Percentiles rank a stretch among this genome's conserved stretches.
Conservation (phyloP, 129 eudicot genomes). For the Helianthus annuus region DNA sequence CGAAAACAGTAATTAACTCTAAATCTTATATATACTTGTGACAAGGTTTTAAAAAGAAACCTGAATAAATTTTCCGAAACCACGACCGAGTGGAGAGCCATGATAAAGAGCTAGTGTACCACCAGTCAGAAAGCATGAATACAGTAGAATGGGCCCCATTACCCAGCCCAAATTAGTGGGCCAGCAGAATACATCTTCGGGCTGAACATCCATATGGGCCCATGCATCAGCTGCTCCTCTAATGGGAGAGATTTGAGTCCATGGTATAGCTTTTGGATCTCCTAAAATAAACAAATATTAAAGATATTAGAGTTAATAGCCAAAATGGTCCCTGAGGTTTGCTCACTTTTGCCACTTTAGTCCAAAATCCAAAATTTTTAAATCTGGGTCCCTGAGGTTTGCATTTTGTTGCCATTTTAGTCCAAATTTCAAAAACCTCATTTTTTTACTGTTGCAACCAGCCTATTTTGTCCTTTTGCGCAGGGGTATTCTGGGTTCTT, state of each 20-base stretch:
- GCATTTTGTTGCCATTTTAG: no score
- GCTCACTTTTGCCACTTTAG: no score
- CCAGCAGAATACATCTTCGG: slow-evolving; percentile 82
- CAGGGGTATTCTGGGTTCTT: no score
- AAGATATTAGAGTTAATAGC: no score
- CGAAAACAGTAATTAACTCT: no score
- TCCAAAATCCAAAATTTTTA: no score
- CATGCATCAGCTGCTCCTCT: slow-evolving; percentile 77
- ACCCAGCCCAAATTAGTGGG: slow-evolving; percentile 99
- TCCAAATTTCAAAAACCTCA: no score
- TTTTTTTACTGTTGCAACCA: no score
- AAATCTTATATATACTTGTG: slow-evolving; percentile 12
- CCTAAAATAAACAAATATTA: slow-evolving; percentile 43
- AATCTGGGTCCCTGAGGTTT: no score
- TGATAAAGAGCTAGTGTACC: slow-evolving; percentile 90
- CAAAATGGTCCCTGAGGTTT: no score
- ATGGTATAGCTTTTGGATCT: slow-evolving; percentile 98
- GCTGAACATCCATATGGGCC: slow-evolving; percentile 62
- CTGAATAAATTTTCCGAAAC: slow-evolving; percentile 91
- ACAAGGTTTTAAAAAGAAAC: slow-evolving; percentile 36
- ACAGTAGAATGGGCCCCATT: slow-evolving; percentile 83
- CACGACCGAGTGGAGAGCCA: slow-evolving; percentile 88
- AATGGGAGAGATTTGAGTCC: slow-evolving; percentile 91
- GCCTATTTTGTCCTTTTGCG: no score
- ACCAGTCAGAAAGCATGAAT: slow-evolving; percentile 74